Evolutionary conservation across 176 grass and related monocot genomes (phyloP).

Genomic region (Ananas comosus): DNA sequence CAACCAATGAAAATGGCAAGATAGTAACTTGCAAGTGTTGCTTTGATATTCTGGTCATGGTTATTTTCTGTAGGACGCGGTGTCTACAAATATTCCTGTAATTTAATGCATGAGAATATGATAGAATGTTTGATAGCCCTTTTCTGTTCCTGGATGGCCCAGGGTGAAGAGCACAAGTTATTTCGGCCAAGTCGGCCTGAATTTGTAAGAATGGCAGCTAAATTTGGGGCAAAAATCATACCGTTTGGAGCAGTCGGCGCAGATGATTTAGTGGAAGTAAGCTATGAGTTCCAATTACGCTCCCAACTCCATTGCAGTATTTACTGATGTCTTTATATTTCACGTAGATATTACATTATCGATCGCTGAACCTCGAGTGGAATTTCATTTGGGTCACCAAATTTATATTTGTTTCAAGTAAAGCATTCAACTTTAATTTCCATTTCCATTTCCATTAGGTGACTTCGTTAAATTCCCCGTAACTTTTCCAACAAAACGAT

Average conservation of each 20-base stretch:
- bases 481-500: too few relatives aligned
- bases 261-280: conserved; percentile 51
- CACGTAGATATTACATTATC: too few relatives aligned
- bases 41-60: too few relatives aligned
- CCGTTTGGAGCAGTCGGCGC: conserved; percentile 65
- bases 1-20: conserved; percentile 38
- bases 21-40: not conserved
- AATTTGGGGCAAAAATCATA: conserved; percentile 50
- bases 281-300: not conserved
- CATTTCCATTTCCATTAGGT: too few relatives aligned
- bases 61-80: too few relatives aligned
- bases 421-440: too few relatives aligned
- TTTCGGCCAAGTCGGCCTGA: conserved; percentile 46
- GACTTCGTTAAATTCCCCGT: too few relatives aligned
- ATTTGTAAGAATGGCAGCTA: conserved; percentile 57
- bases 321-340: not conserved
- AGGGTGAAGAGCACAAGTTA: conserved; percentile 56
- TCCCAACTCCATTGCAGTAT: not conserved
- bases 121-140: not conserved
- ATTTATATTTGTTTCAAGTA: too few relatives aligned
- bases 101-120: not conserved
- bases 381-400: too few relatives aligned
- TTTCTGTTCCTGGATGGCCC: not conserved
- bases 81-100: not conserved
- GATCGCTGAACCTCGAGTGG: too few relatives aligned